Conservation (phyloP, 1,284 basidiomycete genomes). For the Chalciporus piperatoides region DNA sequence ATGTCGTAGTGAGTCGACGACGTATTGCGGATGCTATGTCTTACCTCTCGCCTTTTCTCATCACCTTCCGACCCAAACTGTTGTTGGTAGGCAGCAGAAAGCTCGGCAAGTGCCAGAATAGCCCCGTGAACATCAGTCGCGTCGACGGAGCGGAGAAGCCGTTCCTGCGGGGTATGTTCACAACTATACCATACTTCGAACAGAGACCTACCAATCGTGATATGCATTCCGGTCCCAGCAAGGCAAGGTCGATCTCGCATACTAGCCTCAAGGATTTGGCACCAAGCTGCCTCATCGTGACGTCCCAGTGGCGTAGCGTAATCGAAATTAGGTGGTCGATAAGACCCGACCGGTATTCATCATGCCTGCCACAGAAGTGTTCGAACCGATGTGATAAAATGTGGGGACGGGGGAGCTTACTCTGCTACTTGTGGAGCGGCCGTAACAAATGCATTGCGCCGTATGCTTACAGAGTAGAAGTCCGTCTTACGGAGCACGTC, state of each 20-base stretch:
- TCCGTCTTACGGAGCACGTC: conserved; percentile 89
- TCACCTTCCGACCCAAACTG: conserved; percentile 27
- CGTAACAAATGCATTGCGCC: conserved; percentile 78
- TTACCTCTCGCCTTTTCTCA: conserved; percentile 40
- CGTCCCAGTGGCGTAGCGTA: conserved; percentile 89
- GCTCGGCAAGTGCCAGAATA: conserved; percentile 69
- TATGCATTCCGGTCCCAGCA: conserved; percentile 50
- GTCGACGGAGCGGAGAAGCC: conserved; percentile 64
- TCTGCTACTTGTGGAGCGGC: conserved; percentile 84
- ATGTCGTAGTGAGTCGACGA: conserved; percentile 2
- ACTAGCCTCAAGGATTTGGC: conserved; percentile 73
- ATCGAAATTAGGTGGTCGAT: conserved; percentile 74
- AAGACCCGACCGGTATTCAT: conserved; percentile 69
- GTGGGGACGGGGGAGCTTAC: conserved; percentile 44
- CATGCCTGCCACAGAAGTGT: conserved; percentile 42
- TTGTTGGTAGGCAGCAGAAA: conserved; percentile 54
- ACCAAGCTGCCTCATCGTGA: conserved; percentile 75
- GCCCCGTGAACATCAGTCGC: conserved; percentile 76
- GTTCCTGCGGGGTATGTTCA: conserved; percentile 41
- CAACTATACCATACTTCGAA: conserved; percentile 5
- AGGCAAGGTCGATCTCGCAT: conserved; percentile 56
- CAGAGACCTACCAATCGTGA: conserved; percentile 45
- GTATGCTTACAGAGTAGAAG: conserved; percentile 89
- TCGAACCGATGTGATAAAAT: conserved; percentile 7
- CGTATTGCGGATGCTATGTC: conserved; percentile 3